Percentiles rank a stretch among this genome's conserved stretches.
Evolutionary conservation across 2,329 filamentous ascomycete species (phyloP).

Genomic region (Fusarium agapanthi): DNA sequence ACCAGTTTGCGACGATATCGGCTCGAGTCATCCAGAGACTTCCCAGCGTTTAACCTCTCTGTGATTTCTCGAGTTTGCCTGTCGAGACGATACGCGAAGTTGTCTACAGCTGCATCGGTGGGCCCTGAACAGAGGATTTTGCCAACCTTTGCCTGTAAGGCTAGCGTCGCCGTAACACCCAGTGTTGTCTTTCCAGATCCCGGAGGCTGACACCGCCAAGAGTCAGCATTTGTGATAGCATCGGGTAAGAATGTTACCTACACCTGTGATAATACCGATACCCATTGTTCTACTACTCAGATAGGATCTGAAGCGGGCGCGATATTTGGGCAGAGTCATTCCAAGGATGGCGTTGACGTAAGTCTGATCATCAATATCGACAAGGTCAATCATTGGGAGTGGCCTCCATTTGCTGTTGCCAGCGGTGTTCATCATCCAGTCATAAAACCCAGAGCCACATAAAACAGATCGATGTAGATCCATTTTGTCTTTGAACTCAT

Average conservation of each 20-base stretch:
- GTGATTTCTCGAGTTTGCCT: background rate
- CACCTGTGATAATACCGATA: constrained; percentile 17
- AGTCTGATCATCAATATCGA: background rate
- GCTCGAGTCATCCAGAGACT: rapidly evolving
- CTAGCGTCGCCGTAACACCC: background rate
- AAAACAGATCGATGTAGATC: constrained; percentile 19
- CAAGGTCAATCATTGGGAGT: constrained; percentile 5
- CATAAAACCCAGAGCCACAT: constrained; percentile 16
- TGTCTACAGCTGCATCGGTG: background rate
- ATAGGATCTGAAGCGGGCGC: constrained; percentile 15
- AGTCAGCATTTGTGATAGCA: background rate
- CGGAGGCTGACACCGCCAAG: no score
- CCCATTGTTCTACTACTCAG: constrained; percentile 10
- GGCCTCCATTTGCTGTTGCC: background rate
- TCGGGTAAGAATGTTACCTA: background rate
- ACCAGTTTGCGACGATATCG: background rate
- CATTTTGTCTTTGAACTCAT: background rate
- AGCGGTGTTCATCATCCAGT: no score
- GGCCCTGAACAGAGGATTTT: constrained; percentile 10
- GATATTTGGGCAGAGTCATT: background rate
- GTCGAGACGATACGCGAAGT: background rate
- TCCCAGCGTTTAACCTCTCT: background rate
- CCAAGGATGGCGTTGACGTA: constrained; percentile 1
- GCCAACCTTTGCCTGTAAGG: constrained; percentile 10
- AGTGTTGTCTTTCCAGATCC: constrained; percentile 25